Conservation (phyloP, 1,284 basidiomycete genomes). For the Xerocomus subilludens region DNA sequence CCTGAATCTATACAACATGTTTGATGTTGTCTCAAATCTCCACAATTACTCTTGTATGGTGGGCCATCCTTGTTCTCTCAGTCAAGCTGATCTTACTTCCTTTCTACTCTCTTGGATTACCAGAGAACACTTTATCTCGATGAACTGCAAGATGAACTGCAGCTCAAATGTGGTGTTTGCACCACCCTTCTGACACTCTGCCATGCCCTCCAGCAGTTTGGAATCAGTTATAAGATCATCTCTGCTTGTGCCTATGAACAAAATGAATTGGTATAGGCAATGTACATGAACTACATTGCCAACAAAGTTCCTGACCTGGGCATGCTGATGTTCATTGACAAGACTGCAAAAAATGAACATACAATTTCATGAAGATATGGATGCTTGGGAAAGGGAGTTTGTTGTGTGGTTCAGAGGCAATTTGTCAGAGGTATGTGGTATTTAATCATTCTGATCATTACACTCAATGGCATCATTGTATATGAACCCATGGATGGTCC, state of each 20-base stretch:
- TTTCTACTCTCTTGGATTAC: conserved; percentile 12
- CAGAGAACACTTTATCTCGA: conserved; percentile 3
- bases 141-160: conserved; percentile 13
- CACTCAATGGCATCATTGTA: not conserved
- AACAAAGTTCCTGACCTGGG: conserved; percentile 1
- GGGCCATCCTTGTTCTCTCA: not conserved
- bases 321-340: conserved; percentile 40
- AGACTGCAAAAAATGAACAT: conserved; percentile 42
- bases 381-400: not conserved
- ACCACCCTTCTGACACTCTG: conserved; percentile 5
- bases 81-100: not conserved
- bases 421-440: conserved; percentile 24
- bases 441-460: conserved; percentile 43
- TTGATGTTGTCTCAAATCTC: not conserved
- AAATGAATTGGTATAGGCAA: not conserved
- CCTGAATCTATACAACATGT: not conserved
- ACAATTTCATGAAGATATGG: conserved; percentile 31
- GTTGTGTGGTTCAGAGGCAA: not conserved
- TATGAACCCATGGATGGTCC: not conserved
- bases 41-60: not conserved
- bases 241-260: not conserved
- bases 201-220: conserved; percentile 2
- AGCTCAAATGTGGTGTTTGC: not conserved
- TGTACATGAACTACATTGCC: conserved; percentile 22
- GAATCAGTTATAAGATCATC: conserved; percentile 1